Percentiles rank a stretch among this genome's conserved stretches.
Evolutionary conservation across 31 red algal species (phyloP).

Genomic region (Odonthalia washingtoniensis): DNA sequence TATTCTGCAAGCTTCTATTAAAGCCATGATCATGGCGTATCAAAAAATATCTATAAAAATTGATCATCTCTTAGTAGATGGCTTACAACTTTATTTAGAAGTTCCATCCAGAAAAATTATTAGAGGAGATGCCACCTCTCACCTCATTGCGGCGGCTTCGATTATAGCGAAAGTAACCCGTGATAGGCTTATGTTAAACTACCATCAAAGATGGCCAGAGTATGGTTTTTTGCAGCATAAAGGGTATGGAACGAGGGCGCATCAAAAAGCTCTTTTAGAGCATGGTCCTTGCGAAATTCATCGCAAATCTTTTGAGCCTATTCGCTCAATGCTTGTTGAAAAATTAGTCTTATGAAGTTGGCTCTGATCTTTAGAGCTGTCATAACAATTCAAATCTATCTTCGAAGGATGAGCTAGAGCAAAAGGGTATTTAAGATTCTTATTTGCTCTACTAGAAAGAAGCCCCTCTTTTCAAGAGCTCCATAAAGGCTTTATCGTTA

Average conservation of each 20-base stretch:
- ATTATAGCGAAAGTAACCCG: constrained; percentile 65
- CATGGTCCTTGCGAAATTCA: constrained; percentile 59
- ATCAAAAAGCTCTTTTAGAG: constrained; percentile 33
- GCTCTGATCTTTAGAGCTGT: too few species aligned
- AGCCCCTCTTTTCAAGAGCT: too few species aligned
- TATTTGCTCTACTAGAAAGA: too few species aligned
- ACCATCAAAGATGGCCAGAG: constrained; percentile 43
- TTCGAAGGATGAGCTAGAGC: too few species aligned
- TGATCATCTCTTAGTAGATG: constrained; percentile 10
- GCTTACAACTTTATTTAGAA: background rate
- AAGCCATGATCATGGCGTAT: constrained; percentile 1
- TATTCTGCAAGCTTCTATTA: constrained; percentile 42
- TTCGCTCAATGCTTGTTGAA: constrained; percentile 5
- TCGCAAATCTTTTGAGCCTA: constrained; percentile 51
- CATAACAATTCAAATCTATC: too few species aligned
- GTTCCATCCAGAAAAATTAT: background rate
- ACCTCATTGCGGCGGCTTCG: constrained; percentile 31
- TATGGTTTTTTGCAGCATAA: constrained; percentile 69
- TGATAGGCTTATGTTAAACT: constrained; percentile 52
- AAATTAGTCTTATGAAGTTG: too few species aligned
- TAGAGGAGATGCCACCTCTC: background rate
- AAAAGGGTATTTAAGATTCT: too few species aligned
- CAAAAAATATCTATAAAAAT: background rate
- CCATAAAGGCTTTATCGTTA: too few species aligned
- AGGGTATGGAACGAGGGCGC: constrained; percentile 51